Evolutionary conservation across 495 filamentous ascomycete genomes (phyloP), one percentile per base, ranked within the genome.

Genomic region (Gamarada debralockiae): DNA sequence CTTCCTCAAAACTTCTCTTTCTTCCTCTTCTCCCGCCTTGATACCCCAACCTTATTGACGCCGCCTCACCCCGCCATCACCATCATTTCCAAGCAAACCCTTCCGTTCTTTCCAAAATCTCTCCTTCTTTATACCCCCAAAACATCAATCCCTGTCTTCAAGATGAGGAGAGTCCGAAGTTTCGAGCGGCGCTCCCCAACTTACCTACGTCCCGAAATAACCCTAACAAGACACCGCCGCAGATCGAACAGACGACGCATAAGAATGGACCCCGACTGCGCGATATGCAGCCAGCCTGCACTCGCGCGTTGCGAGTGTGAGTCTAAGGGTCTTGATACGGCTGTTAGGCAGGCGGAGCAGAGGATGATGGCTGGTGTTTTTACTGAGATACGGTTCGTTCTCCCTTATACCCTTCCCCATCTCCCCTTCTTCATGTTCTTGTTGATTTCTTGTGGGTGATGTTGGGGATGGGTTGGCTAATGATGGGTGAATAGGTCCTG

Each of bases 221-320:
- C 44, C 13, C n/a, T 40, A 40, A 15, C 37, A 31, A 23, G 33
- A 31, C 31, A 18, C 31, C 14, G 3, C 37, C 27, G 27, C 27
- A 29, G 27, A 29, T 10, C n/a, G n/a, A n/a, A 29, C 27, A 29
- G 27, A 29, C 4, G 27, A 29, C 27, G 27, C 27, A 29, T 29
- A 24, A 58, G 46, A 31, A 58, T 83, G 78, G 81, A 84, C 53
- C 84, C 84, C 34, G 83, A 85, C 69, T 87, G 84, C 69, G 83
- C 83, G 39, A 85, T 87, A 50, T 87, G 84, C 66, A 76, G 78
- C 67, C 75, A 76, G 59, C 81, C 84, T 44, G 79, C 82, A 38
- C 69, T 76, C 31, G 68, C 75, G 57, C 73, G 77, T 57, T 87
- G 84, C 69, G 83, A 83, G 53, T 86, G 83, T 69, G 84, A 87